Evolutionary conservation across 257 asterid genomes (phyloP).

Genomic region (Nicotiana benthamiana): DNA sequence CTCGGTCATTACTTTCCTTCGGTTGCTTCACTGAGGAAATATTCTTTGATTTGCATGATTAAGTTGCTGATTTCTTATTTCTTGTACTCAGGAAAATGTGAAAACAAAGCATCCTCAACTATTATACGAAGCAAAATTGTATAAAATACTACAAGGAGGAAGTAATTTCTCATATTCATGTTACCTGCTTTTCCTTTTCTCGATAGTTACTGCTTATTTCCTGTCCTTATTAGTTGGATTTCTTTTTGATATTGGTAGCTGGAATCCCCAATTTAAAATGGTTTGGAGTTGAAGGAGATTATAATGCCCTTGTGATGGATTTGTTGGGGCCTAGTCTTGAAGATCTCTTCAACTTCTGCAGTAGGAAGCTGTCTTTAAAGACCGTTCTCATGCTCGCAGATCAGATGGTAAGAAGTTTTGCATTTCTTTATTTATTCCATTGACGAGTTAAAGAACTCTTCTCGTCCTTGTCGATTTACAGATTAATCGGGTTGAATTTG

Average conservation of each 20-base stretch:
- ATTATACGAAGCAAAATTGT: slow-evolving; percentile 55
- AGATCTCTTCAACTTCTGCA: slow-evolving; percentile 61
- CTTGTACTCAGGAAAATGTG: slow-evolving; percentile 44
- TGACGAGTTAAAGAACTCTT: neutral
- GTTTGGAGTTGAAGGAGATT: slow-evolving; percentile 72
- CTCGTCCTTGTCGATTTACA: slow-evolving; percentile 12
- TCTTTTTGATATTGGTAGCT: slow-evolving; percentile 27
- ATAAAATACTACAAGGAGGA: slow-evolving; percentile 64
- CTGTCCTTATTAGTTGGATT: neutral
- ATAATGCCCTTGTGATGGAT: slow-evolving; percentile 66
- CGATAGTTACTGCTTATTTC: neutral
- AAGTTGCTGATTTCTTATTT: neutral
- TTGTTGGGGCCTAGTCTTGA: slow-evolving; percentile 74
- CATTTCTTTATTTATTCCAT: neutral
- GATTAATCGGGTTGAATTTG: slow-evolving; percentile 53
- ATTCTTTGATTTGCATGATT: slow-evolving; percentile 5
- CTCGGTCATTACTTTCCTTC: neutral
- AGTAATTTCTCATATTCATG: slow-evolving; percentile 30
- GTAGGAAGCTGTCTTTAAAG: slow-evolving; percentile 58
- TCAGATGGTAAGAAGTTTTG: slow-evolving; percentile 42
- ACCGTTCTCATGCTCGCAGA: slow-evolving; percentile 80
- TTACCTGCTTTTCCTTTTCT: slow-evolving; percentile 7
- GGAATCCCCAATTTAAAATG: slow-evolving; percentile 57
- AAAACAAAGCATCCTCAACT: slow-evolving; percentile 64
- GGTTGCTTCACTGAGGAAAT: neutral